A percentile compares a stretch with the other conserved stretches of the same genome.
phyloP scores from a whole-genome alignment of 2,329 filamentous ascomycete species.

The Corynespora cassiicola region DNA sequence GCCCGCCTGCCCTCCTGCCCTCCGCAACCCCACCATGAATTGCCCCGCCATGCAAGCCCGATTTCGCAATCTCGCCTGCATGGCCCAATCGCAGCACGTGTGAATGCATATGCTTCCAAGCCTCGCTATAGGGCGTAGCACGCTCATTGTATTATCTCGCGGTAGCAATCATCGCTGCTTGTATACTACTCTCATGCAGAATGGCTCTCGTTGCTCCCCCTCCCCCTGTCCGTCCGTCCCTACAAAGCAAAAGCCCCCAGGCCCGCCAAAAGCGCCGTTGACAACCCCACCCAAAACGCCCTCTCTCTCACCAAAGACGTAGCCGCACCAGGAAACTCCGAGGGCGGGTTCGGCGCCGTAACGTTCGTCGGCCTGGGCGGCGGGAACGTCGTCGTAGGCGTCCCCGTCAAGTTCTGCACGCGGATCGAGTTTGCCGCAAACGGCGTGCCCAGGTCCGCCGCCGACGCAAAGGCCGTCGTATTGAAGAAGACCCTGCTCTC shows the following conservation, averaged over 20 bases:
- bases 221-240: too few species aligned
- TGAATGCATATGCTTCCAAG: too few species aligned
- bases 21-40: too few species aligned
- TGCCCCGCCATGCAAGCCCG: background rate
- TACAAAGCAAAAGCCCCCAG: conserved; percentile 28
- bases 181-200: too few species aligned
- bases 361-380: conserved; percentile 21
- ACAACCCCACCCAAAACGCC: conserved; percentile 20
- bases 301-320: conserved; percentile 12
- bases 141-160: too few species aligned
- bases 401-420: conserved; percentile 39
- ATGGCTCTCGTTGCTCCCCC: too few species aligned
- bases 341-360: conserved; percentile 11
- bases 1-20: too few species aligned
- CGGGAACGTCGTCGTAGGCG: conserved; percentile 24
- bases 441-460: conserved; percentile 32
- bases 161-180: too few species aligned
- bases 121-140: too few species aligned
- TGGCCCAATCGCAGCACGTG: too few species aligned
- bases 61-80: background rate
- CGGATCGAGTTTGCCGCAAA: conserved; percentile 49
- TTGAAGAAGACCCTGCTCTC: conserved; percentile 42
- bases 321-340: conserved; percentile 20
- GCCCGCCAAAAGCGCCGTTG: conserved; percentile 22
- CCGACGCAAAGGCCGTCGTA: conserved; percentile 39